Conservation (phyloP, 495 filamentous ascomycete species). For the Opeltia flavorubescens region DNA sequence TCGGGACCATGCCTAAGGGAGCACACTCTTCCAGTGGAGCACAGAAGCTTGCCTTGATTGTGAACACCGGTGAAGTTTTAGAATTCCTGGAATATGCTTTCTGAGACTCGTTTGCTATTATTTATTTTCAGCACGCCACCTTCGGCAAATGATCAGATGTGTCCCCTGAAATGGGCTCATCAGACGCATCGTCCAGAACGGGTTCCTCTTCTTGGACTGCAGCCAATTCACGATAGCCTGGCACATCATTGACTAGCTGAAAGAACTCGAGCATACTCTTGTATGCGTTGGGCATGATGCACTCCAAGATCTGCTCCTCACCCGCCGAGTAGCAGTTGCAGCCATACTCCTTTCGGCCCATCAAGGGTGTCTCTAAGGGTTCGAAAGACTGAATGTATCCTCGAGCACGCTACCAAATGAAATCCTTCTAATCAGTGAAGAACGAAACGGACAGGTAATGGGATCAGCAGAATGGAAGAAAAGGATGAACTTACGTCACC, state of each 20-base stretch:
- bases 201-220: no score
- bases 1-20: no score
- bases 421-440: constrained; percentile 3
- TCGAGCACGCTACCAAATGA: constrained; percentile 38
- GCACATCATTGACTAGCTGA: constrained; percentile 21
- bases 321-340: constrained; percentile 37
- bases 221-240: constrained; percentile 18
- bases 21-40: no score
- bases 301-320: constrained; percentile 25
- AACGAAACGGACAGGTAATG: not conserved
- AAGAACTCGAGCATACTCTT: constrained; percentile 29
- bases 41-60: no score
- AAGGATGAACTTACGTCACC: constrained; percentile 24
- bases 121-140: no score
- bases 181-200: no score
- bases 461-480: not conserved
- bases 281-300: constrained; percentile 28
- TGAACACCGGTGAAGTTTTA: no score
- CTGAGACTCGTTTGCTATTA: no score
- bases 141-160: no score
- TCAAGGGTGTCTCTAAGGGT: constrained; percentile 32
- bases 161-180: no score
- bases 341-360: constrained; percentile 24
- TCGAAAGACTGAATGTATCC: constrained; percentile 42
- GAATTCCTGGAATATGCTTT: no score